Evolutionary conservation across 1,139 yeast species (phyloP).

Genomic region (Kodamaea alishanica): DNA sequence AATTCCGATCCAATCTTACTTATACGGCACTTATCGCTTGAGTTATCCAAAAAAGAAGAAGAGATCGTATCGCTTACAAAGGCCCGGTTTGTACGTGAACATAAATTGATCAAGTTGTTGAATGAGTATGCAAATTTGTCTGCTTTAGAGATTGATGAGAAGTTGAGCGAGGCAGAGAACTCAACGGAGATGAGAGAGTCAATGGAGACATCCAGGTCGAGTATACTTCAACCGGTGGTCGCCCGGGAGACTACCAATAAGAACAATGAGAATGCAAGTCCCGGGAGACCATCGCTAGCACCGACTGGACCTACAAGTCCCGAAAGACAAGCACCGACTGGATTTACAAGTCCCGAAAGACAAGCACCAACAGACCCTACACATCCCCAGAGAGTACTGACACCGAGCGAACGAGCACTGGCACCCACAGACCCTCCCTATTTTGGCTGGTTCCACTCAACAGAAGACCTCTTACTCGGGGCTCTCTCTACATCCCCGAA

Average conservation of each 20-base stretch:
- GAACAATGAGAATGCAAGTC: too few species aligned
- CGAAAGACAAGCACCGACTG: too few species aligned
- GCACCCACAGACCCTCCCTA: too few species aligned
- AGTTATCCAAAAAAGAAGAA: constrained; percentile 47
- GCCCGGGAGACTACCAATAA: too few species aligned
- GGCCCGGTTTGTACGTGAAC: constrained; percentile 42
- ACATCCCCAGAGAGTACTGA: too few species aligned
- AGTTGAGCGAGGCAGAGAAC: constrained; percentile 19
- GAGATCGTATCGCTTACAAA: constrained; percentile 41
- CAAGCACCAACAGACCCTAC: too few species aligned
- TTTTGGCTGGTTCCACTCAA: constrained; percentile 10
- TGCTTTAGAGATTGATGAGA: constrained; percentile 40
- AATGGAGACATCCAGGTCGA: too few species aligned
- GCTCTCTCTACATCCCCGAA: constrained; percentile 1
- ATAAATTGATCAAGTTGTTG: constrained; percentile 38
- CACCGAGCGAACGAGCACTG: too few species aligned
- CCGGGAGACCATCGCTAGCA: too few species aligned
- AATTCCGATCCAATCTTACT: constrained; percentile 39
- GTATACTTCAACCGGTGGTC: neutral
- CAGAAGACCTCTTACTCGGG: neutral
- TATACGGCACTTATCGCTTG: constrained; percentile 47
- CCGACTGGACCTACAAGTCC: too few species aligned
- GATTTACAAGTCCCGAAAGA: too few species aligned
- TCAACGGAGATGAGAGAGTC: neutral
- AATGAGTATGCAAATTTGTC: constrained; percentile 44